Conservation (phyloP, 331 rosid genomes). For the Arachis monticola region DNA sequence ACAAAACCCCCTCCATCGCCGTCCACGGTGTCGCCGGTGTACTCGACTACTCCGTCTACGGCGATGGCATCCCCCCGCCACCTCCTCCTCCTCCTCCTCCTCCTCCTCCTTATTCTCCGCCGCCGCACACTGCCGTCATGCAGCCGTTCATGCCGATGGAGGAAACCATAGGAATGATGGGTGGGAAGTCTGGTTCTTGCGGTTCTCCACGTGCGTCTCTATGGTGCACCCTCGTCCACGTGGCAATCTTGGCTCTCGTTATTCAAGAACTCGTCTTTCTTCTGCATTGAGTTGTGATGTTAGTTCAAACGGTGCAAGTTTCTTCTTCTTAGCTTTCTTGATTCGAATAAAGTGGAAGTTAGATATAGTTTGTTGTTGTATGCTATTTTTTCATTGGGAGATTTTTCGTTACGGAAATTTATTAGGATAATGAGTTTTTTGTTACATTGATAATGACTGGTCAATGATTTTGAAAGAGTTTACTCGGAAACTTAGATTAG, state of each 20-base stretch:
- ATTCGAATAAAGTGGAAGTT: background rate
- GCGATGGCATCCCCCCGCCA: conserved; percentile 33
- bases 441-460: no score
- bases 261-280: background rate
- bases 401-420: no score
- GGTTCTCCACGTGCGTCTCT: background rate
- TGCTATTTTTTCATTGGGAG: no score
- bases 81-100: background rate
- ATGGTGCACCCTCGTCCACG: background rate
- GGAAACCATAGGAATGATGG: background rate
- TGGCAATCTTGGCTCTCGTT: background rate
- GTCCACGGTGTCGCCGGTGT: conserved; percentile 58
- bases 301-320: background rate
- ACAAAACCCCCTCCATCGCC: conserved; percentile 41
- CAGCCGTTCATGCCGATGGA: background rate
- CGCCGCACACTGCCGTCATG: background rate
- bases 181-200: background rate
- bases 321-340: background rate
- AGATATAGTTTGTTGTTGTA: no score
- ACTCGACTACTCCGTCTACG: conserved; percentile 55
- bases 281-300: background rate
- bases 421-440: no score
- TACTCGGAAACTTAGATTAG: background rate
- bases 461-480: no score
- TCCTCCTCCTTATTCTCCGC: no score